Conservation (phyloP, 345 rosid species). For the Theobroma cacao region DNA sequence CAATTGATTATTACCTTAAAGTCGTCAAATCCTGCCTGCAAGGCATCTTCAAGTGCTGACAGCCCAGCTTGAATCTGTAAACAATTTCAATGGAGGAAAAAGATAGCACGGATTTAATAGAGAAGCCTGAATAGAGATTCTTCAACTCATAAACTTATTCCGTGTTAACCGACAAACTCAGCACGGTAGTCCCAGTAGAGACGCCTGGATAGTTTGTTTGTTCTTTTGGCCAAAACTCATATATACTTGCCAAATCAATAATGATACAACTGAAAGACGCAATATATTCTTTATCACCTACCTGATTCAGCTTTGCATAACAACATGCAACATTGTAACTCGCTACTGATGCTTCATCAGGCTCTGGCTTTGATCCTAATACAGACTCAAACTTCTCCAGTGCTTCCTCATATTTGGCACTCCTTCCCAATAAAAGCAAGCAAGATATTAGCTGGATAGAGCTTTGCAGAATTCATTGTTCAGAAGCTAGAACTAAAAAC, state of each 20-base stretch:
- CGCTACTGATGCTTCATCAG: conserved; percentile 70
- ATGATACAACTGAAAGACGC: neutral
- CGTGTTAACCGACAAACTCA: neutral
- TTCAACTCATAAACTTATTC: neutral
- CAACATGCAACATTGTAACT: conserved; percentile 97
- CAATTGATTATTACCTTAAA: conserved; percentile 55
- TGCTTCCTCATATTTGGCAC: conserved; percentile 79
- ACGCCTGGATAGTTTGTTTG: neutral
- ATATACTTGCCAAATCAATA: neutral
- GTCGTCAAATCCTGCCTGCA: conserved; percentile 81
- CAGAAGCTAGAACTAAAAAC: neutral
- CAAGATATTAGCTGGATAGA: conserved; percentile 12
- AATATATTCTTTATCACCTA: conserved; percentile 10
- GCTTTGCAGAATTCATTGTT: neutral
- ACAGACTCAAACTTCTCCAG: conserved; percentile 89
- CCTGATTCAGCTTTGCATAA: conserved; percentile 91
- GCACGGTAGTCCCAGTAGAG: neutral
- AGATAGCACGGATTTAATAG: neutral
- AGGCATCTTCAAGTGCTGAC: conserved; percentile 88
- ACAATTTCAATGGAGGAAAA: neutral
- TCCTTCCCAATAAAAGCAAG: conserved; percentile 36
- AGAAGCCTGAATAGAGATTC: neutral
- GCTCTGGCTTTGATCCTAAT: conserved; percentile 84
- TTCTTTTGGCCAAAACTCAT: neutral
- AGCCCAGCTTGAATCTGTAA: conserved; percentile 82